Percentiles rank a stretch among this genome's conserved stretches.
Conservation (phyloP, 768 basidiomycete species). For the Crucibulum laeve region DNA sequence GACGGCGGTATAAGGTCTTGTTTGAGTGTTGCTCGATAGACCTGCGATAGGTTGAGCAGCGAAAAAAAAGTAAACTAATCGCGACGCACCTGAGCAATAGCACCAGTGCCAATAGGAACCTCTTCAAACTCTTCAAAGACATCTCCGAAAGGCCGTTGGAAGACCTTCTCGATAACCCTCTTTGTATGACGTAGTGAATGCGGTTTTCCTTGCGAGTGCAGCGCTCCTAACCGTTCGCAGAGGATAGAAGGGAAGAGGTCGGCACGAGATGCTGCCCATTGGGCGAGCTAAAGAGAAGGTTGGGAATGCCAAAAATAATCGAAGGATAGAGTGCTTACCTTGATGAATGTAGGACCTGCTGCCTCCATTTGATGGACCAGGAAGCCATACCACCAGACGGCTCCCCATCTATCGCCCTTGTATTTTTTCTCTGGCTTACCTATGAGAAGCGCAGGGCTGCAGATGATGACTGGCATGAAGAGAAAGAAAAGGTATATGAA, state of each 20-base stretch:
- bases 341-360: slow-evolving; percentile 96
- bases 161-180: slow-evolving; percentile 76
- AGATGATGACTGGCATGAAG: slow-evolving; percentile 84
- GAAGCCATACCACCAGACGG: slow-evolving; percentile 96
- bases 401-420: slow-evolving; percentile 84
- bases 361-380: slow-evolving; percentile 87
- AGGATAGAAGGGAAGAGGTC: slow-evolving; percentile 89
- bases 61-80: slow-evolving; percentile 1
- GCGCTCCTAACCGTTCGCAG: slow-evolving; percentile 76
- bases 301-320: slow-evolving; percentile 9
- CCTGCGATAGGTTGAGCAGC: slow-evolving; percentile 34
- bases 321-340: slow-evolving; percentile 44
- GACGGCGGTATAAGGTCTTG: slow-evolving; percentile 81
- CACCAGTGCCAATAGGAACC: slow-evolving; percentile 91
- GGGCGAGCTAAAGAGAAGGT: slow-evolving; percentile 62
- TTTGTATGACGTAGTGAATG: slow-evolving; percentile 82
- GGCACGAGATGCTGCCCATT: slow-evolving; percentile 96
- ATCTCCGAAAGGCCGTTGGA: slow-evolving; percentile 76
- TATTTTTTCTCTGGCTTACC: slow-evolving; percentile 50
- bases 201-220: slow-evolving; percentile 85
- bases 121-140: slow-evolving; percentile 90
- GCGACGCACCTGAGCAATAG: slow-evolving; percentile 81
- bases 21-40: slow-evolving; percentile 85
- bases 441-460: slow-evolving; percentile 78
- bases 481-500: slow-evolving; percentile 81